A percentile compares a stretch with the other conserved stretches of the same genome.
Evolutionary conservation across 2,329 filamentous ascomycete species (phyloP).

Genomic region (Penicillium hesseltinei): DNA sequence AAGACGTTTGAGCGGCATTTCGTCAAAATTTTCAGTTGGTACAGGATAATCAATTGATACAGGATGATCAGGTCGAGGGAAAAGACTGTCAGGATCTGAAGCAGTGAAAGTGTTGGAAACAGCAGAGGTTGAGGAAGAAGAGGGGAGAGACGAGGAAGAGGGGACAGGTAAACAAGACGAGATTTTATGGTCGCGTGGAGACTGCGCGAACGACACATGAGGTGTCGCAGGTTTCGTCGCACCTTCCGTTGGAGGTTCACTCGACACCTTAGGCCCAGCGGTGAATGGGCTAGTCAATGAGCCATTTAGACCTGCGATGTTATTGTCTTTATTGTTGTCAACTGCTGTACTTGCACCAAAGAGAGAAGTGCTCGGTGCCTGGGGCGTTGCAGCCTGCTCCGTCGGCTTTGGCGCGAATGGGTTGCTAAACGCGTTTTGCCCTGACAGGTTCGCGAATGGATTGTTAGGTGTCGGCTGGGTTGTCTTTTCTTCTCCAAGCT

Average conservation of each 20-base stretch:
- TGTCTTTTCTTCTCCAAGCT: background rate
- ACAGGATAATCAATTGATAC: slow-evolving; percentile 1
- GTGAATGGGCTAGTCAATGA: background rate
- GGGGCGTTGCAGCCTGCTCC: slow-evolving; percentile 1
- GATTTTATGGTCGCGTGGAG: background rate
- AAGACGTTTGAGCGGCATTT: background rate
- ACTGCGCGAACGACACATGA: background rate
- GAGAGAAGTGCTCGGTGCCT: background rate
- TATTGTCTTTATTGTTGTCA: background rate
- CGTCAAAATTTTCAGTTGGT: background rate
- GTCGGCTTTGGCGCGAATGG: slow-evolving; percentile 11
- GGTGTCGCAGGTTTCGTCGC: background rate
- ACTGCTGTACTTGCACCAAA: background rate
- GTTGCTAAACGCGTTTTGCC: slow-evolving; percentile 6
- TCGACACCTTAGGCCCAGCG: background rate
- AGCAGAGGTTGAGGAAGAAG: slow-evolving; percentile 1
- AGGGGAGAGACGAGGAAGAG: background rate
- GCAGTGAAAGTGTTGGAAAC: slow-evolving; percentile 3
- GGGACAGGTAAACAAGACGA: background rate
- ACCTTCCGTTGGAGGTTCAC: background rate
- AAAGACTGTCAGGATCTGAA: slow-evolving; percentile 10
- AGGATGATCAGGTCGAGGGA: background rate
- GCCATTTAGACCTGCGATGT: background rate
- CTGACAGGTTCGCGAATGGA: slow-evolving; percentile 8
- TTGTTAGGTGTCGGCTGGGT: slow-evolving; percentile 1